These are phyloP conservation scores for Aspergillus hancockii DNA, from an alignment of 495 filamentous ascomycete genomes.

Conservation along the genomic window DNA sequence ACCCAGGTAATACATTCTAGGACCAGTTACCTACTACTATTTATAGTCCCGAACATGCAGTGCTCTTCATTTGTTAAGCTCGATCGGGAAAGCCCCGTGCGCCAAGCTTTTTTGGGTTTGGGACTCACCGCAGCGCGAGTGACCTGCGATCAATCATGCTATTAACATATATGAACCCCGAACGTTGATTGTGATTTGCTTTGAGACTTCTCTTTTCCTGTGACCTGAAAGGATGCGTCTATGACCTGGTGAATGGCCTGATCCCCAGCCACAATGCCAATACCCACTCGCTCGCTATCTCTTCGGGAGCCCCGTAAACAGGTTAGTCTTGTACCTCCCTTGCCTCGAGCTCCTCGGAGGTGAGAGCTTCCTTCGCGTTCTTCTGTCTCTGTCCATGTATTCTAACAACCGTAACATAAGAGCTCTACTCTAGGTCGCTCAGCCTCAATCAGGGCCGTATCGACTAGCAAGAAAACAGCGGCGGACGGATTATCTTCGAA, in stretches of 20 bases:
- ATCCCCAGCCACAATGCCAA: constrained; percentile 35
- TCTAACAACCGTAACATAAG: constrained; percentile 24
- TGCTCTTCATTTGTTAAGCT: too few relatives aligned
- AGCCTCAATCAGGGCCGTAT: constrained; percentile 19
- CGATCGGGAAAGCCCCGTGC: constrained; percentile 4
- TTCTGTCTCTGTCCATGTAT: constrained; percentile 4
- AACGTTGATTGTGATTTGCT: neutral
- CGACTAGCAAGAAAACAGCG: constrained; percentile 10
- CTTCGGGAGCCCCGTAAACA: constrained; percentile 41
- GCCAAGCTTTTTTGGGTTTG: constrained; percentile 4
- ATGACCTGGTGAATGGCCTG: neutral
- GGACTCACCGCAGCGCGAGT: constrained; percentile 4
- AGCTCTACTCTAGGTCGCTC: constrained; percentile 31
- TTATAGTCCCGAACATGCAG: too few relatives aligned
- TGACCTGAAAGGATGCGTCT: neutral
- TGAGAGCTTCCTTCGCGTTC: constrained; percentile 17
- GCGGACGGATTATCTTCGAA: constrained; percentile 6
- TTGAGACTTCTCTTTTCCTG: neutral
- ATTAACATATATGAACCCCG: neutral
- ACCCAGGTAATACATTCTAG: too few relatives aligned
- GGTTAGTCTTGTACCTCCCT: constrained; percentile 26
- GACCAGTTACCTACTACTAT: too few relatives aligned
- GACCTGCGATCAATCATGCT: neutral
- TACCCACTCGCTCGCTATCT: constrained; percentile 42
- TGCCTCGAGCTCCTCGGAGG: constrained; percentile 8